Evolutionary conservation across 192 early-diverging fungal species (phyloP).

Genomic region (Chytriomyces confervae): DNA sequence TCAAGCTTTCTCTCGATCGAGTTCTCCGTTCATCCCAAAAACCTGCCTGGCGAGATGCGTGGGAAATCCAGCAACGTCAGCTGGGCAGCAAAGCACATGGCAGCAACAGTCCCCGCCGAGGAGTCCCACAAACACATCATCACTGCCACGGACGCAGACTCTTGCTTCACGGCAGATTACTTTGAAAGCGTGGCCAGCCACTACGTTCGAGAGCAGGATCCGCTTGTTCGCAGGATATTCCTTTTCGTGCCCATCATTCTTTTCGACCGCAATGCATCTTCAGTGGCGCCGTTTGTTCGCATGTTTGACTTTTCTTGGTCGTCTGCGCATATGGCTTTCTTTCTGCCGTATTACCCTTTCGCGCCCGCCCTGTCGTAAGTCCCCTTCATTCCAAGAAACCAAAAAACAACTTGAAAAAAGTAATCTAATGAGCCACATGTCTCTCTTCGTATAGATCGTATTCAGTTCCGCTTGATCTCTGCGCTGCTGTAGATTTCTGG

Average conservation of each 20-base stretch:
- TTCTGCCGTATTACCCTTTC: slow-evolving; percentile 55
- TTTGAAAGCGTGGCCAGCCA: slow-evolving; percentile 34
- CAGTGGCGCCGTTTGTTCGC: slow-evolving; percentile 65
- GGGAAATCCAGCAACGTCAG: slow-evolving; percentile 63
- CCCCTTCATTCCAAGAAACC: too few species aligned
- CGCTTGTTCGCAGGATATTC: neutral
- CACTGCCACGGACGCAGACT: slow-evolving; percentile 65
- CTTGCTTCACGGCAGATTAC: slow-evolving; percentile 61
- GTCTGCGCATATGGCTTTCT: slow-evolving; percentile 61
- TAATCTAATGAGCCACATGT: too few species aligned
- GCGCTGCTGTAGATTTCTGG: slow-evolving; percentile 65
- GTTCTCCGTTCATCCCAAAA: slow-evolving; percentile 44
- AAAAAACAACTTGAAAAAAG: too few species aligned
- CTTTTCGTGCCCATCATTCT: slow-evolving; percentile 20
- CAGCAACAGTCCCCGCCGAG: slow-evolving; percentile 7
- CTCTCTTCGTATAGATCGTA: slow-evolving; percentile 44
- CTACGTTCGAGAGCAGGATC: neutral
- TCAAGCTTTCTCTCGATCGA: slow-evolving; percentile 55
- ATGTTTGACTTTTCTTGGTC: slow-evolving; percentile 71
- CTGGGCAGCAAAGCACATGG: slow-evolving; percentile 53
- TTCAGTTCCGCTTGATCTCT: slow-evolving; percentile 63
- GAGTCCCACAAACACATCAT: slow-evolving; percentile 45
- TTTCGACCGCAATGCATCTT: slow-evolving; percentile 52
- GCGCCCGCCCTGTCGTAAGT: slow-evolving; percentile 60
- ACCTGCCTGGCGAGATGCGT: slow-evolving; percentile 60